phyloP scores from a whole-genome alignment of 2,329 filamentous ascomycete species.

The Penicillium fuscoglaucum region DNA sequence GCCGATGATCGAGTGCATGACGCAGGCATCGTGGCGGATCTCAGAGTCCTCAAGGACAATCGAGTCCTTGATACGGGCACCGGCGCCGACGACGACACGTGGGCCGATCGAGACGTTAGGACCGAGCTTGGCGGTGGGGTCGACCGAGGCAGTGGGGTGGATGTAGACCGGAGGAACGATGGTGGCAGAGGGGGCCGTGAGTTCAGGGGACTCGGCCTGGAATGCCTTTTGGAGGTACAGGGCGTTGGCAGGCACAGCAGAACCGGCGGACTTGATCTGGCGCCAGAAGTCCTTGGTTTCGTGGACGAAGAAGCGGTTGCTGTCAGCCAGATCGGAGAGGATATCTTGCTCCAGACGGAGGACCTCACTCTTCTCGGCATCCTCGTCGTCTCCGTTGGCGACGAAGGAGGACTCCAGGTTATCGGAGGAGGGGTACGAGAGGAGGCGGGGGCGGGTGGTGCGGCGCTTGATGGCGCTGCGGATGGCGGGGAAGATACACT shows the following conservation, averaged over 20 bases:
- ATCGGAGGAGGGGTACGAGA: conserved; percentile 95
- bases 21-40: conserved; percentile 94
- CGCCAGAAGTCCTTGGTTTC: conserved; percentile 99
- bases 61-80: conserved; percentile 89
- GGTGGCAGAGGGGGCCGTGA: conserved; percentile 78
- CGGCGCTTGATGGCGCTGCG: conserved; percentile 92
- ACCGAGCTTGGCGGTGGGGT: conserved; percentile 93
- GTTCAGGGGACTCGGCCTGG: conserved; percentile 77
- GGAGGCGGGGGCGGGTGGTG: conserved; percentile 81
- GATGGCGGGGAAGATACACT: conserved; percentile 95
- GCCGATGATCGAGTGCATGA: conserved; percentile 93
- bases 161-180: conserved; percentile 94
- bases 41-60: conserved; percentile 94
- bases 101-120: conserved; percentile 96
- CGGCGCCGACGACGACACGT: conserved; percentile 79
- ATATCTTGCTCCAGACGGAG: conserved; percentile 97
- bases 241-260: conserved; percentile 92
- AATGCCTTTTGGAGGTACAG: conserved; percentile 93
- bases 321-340: conserved; percentile 90
- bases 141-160: conserved; percentile 84
- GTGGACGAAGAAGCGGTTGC: conserved; percentile 96
- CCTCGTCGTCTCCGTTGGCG: conserved; percentile 65
- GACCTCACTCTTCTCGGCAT: conserved; percentile 75
- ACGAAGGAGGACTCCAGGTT: conserved; percentile 74
- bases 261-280: conserved; percentile 98